A percentile compares a stretch with the other conserved stretches of the same genome.
phyloP scores from a whole-genome alignment of 148 eudicot species.

The Chenopodium suecicum region DNA sequence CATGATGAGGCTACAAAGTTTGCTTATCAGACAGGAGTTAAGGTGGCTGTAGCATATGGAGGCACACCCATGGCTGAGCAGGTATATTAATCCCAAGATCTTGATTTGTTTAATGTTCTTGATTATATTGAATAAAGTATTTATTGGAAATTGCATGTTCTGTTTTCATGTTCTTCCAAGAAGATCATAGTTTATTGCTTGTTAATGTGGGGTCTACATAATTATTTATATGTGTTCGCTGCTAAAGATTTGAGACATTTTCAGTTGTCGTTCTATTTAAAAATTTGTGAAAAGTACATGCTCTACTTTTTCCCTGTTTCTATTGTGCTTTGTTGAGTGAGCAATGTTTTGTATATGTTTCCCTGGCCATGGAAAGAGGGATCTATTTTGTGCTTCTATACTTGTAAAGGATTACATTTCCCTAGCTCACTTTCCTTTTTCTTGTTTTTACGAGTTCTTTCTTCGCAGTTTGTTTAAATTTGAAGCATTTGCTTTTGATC shows the following conservation, averaged over 20 bases:
- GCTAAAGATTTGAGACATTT: not conserved
- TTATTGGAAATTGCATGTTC: not conserved
- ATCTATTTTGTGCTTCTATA: not conserved
- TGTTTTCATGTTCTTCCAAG: not conserved
- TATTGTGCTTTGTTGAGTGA: not conserved
- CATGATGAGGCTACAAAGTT: conserved; percentile 82
- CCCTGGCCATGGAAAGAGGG: not conserved
- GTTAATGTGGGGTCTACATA: conserved; percentile 1
- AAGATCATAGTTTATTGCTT: not conserved
- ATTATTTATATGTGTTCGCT: not conserved
- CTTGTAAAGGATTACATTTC: not conserved
- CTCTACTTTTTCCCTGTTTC: not conserved
- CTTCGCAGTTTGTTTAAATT: not conserved
- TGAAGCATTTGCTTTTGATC: not conserved
- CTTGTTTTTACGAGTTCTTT: not conserved
- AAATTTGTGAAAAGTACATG: not conserved
- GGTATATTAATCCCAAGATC: conserved; percentile 34
- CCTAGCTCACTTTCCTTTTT: not conserved
- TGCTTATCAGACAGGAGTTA: conserved; percentile 70
- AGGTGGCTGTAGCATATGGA: conserved; percentile 81
- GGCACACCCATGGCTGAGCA: conserved; percentile 73
- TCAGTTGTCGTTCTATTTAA: not conserved
- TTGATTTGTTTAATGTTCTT: conserved; percentile 18
- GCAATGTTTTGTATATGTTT: not conserved
- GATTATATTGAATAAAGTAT: not conserved